phyloP scores from a whole-genome alignment of 352 stramenopile genomes.

The Globisporangium spiculum region DNA sequence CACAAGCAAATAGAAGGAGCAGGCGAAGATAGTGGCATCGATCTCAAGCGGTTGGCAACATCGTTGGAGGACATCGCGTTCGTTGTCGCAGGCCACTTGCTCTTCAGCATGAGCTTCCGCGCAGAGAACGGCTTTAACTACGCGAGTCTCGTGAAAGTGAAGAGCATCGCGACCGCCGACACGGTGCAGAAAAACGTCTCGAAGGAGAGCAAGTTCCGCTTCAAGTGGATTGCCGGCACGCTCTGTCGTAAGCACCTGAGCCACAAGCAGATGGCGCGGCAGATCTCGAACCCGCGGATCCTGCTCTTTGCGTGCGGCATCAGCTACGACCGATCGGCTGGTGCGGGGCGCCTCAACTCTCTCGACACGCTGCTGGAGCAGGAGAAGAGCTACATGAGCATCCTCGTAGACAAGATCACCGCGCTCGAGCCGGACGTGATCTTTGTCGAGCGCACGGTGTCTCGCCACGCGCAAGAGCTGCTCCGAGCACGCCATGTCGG shows the following conservation, averaged over 20 bases:
- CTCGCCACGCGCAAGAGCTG: conserved; percentile 91
- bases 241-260: conserved; percentile 96
- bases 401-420: conserved; percentile 96
- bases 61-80: conserved; percentile 77
- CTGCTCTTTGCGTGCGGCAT: conserved; percentile 95
- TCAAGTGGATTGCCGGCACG: conserved; percentile 94
- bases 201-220: conserved; percentile 82
- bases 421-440: conserved; percentile 94
- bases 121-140: conserved; percentile 79
- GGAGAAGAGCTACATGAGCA: conserved; percentile 97
- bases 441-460: conserved; percentile 90
- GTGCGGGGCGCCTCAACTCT: conserved; percentile 88
- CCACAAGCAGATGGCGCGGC: conserved; percentile 95
- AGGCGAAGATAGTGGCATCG: conserved; percentile 21
- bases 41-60: conserved; percentile 37
- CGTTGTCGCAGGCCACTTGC: conserved; percentile 64
- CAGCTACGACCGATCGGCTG: conserved; percentile 92
- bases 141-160: conserved; percentile 72
- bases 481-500: conserved; percentile 89
- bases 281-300: conserved; percentile 95
- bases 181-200: conserved; percentile 60
- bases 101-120: conserved; percentile 84
- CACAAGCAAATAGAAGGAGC: neutral
- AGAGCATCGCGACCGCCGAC: conserved; percentile 64
- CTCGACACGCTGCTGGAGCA: conserved; percentile 96